Evolutionary conservation across 2,329 filamentous ascomycete genomes (phyloP).

Genomic region (Zalaria sp.): DNA sequence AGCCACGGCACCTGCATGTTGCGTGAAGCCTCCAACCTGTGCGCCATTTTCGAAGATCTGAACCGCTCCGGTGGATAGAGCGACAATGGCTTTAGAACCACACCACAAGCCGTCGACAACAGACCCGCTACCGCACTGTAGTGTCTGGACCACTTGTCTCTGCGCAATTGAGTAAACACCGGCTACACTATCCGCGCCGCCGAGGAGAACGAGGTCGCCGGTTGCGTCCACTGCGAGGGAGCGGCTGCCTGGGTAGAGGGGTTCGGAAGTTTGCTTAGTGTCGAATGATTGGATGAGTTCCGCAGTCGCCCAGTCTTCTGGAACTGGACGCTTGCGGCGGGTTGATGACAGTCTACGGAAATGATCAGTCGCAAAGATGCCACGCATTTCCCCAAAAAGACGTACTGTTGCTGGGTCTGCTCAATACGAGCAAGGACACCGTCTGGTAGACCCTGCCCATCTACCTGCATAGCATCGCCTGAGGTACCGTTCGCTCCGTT

Average conservation of each 20-base stretch:
- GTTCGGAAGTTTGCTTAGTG: slow-evolving; percentile 37
- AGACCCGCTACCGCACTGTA: slow-evolving; percentile 49
- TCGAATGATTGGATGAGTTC: slow-evolving; percentile 54
- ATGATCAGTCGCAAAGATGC: slow-evolving; percentile 10
- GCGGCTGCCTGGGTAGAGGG: slow-evolving; percentile 45
- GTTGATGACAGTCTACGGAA: slow-evolving; percentile 61
- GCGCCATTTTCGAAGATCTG: slow-evolving; percentile 63
- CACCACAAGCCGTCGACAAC: slow-evolving; percentile 55
- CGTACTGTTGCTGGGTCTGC: slow-evolving; percentile 65
- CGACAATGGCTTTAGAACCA: slow-evolving; percentile 54
- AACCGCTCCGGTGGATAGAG: slow-evolving; percentile 61
- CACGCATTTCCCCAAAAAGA: slow-evolving; percentile 9
- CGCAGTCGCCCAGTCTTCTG: slow-evolving; percentile 68
- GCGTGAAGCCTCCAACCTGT: slow-evolving; percentile 56
- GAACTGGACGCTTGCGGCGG: slow-evolving; percentile 77
- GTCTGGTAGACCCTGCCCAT: slow-evolving; percentile 62
- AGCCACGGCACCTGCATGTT: slow-evolving; percentile 71
- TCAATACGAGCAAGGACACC: slow-evolving; percentile 61
- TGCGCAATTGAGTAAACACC: slow-evolving; percentile 68
- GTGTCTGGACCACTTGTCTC: slow-evolving; percentile 57
- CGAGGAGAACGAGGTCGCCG: slow-evolving; percentile 56
- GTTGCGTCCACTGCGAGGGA: slow-evolving; percentile 43
- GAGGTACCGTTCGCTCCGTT: slow-evolving; percentile 32
- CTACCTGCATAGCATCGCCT: slow-evolving; percentile 87
- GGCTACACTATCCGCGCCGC: slow-evolving; percentile 58